Evolutionary conservation across 2,329 filamentous ascomycete genomes (phyloP), one percentile per base, ranked within the genome.

Genomic region (Beauveria sp.): DNA sequence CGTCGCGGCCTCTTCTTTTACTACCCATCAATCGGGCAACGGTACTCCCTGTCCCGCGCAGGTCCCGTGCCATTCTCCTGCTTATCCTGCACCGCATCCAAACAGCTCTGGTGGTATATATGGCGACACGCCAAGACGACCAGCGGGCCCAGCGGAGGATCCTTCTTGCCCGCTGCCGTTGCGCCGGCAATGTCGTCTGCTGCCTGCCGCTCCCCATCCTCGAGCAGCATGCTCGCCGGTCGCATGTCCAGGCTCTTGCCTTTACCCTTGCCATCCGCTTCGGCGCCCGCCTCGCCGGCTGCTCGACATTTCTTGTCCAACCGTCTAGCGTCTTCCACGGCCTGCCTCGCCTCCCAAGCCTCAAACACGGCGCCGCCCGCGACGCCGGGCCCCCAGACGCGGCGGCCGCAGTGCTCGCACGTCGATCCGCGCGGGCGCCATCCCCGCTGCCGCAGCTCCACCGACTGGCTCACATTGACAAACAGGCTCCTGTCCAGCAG

Each of bases 401-500:
- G 81, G 53, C 84, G 84, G 53, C 87, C 87, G 67, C 96, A 99
- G 1, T 86, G 87, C 73, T 97, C 93, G 71, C 96, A 99, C 0
- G 88, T 88, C 59, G 93, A 93, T 0, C 91, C 89, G 38, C 88
- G 81, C 0, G 95, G 92, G 54, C 93, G 82, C 95, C 95, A 99
- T 1, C 95, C 96, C 28, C 87, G 85, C 72, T 93, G 89, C 3
- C 95, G 82, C 6, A 95, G 81, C 59, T 83, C 80, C 8, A 89
- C 85, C 5, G 91, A 87, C 66, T 90, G 84, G 49, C 86, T 80
- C 42, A 99, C 91, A 65, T 90, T 88, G 46, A 89, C 84, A 69
- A 98, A 99, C 6, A 96, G 81, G 68, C 95, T 95, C 66, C 91
- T 88, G 65, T 96, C 93, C 0, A 99, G 80, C 61, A 99, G 86